phyloP scores from a whole-genome alignment of 2,329 filamentous ascomycete species.

The Pseudomassariella vexata region DNA sequence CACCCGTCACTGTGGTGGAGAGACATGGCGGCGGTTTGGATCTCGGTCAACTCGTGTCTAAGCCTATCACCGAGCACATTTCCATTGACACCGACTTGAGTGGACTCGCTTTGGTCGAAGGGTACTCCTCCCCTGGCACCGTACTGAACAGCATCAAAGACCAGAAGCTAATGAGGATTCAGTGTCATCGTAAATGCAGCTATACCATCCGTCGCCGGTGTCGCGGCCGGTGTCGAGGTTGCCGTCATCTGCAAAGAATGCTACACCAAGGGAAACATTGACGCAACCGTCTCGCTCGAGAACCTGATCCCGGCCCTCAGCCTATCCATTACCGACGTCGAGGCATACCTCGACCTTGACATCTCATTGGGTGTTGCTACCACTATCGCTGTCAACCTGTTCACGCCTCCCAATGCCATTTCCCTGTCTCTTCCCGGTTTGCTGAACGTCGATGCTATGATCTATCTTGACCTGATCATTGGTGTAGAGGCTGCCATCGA shows the following conservation, averaged over 20 bases:
- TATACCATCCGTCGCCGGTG: conserved; percentile 33
- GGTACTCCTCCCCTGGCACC: conserved; percentile 7
- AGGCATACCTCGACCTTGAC: conserved; percentile 45
- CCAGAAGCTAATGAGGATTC: neutral
- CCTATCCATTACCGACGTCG: conserved; percentile 42
- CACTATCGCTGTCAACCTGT: conserved; percentile 46
- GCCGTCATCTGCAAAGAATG: conserved; percentile 38
- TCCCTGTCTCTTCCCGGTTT: conserved; percentile 35
- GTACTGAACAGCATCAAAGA: too few relatives aligned
- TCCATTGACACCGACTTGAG: conserved; percentile 19
- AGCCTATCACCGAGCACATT: conserved; percentile 17
- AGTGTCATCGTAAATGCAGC: conserved; percentile 17
- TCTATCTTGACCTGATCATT: conserved; percentile 47
- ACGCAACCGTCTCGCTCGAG: conserved; percentile 34
- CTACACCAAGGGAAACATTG: conserved; percentile 43
- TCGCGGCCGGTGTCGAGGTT: conserved; percentile 19
- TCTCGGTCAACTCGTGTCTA: conserved; percentile 11
- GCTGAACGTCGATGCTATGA: conserved; percentile 39
- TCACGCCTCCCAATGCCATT: conserved; percentile 35
- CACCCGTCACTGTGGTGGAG: conserved; percentile 10
- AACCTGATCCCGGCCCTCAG: conserved; percentile 34
- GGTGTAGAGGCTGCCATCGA: conserved; percentile 41
- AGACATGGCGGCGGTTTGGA: conserved; percentile 5
- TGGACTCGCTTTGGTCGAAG: conserved; percentile 17
- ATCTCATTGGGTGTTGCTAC: conserved; percentile 37